Conservation (phyloP, 306 rosid species). For the Cucumis melo region DNA sequence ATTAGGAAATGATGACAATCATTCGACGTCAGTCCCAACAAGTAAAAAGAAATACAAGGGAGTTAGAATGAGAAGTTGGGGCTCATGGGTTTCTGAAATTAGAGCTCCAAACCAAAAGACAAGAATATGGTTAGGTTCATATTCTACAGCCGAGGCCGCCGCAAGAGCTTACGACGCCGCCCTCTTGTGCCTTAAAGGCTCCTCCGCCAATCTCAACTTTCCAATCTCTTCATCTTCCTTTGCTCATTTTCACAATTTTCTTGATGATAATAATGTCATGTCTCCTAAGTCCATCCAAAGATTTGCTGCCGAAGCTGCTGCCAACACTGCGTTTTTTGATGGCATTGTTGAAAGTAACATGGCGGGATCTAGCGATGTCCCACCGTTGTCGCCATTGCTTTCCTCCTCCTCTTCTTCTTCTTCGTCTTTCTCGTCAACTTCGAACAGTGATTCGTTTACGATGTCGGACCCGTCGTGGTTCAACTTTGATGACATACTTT, state of each 20-base stretch:
- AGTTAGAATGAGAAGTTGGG: conserved; percentile 99
- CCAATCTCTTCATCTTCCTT: conserved; percentile 26
- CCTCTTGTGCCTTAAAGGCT: conserved; percentile 77
- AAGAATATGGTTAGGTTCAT: conserved; percentile 94
- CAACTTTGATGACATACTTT: conserved; percentile 34
- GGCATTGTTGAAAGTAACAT: not conserved
- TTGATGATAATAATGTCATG: conserved; percentile 16
- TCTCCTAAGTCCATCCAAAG: conserved; percentile 86
- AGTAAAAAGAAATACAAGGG: conserved; percentile 71
- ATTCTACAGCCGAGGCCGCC: conserved; percentile 90
- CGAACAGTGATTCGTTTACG: conserved; percentile 24
- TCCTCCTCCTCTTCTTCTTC: conserved; percentile 35
- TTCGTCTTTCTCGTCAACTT: conserved; percentile 36
- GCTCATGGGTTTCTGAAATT: conserved; percentile 94
- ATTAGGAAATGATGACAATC: not conserved
- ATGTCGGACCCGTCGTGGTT: conserved; percentile 29
- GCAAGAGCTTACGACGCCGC: conserved; percentile 99
- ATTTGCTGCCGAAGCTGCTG: conserved; percentile 74
- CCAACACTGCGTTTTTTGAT: conserved; percentile 10
- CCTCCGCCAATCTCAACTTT: conserved; percentile 78
- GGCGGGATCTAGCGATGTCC: not conserved
- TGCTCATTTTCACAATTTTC: not conserved
- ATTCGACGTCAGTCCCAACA: conserved; percentile 12
- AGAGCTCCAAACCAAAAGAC: conserved; percentile 95
- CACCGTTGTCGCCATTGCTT: conserved; percentile 11